Evolutionary conservation across 2,329 filamentous ascomycete genomes (phyloP).

Genomic region (Botryotinia narcissicola): DNA sequence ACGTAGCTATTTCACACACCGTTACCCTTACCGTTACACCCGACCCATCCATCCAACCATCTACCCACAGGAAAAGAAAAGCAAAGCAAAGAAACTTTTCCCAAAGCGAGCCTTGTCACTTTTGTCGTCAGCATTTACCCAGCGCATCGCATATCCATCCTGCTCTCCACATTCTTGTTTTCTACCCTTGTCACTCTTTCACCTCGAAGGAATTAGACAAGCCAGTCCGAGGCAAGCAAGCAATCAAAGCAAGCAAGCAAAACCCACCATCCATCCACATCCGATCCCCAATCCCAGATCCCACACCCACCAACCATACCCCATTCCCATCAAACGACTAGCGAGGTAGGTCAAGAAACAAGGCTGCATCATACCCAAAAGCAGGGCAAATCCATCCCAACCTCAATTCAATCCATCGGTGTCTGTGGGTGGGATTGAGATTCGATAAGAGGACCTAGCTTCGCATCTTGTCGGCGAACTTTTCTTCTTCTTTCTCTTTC

Average conservation of each 20-base stretch:
- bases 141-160: slow-evolving; percentile 2
- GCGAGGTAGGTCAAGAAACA: not conserved
- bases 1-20: not conserved
- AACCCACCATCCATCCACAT: not conserved
- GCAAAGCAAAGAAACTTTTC: not conserved
- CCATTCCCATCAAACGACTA: not conserved
- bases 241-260: not conserved
- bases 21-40: not conserved
- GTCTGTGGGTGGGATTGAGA: not conserved
- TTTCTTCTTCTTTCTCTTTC: not conserved
- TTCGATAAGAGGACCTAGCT: slow-evolving; percentile 6
- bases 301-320: slow-evolving; percentile 4
- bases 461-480: not conserved
- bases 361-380: slow-evolving; percentile 10
- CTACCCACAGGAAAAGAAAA: not conserved
- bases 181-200: not conserved
- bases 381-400: slow-evolving; percentile 13
- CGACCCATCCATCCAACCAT: not conserved
- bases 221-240: not conserved
- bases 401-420: not conserved
- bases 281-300: not conserved
- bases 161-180: slow-evolving; percentile 8
- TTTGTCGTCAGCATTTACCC: slow-evolving; percentile 10
- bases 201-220: not conserved
- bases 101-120: slow-evolving; percentile 13